phyloP scores from a whole-genome alignment of 169 alveolate species.

The Plasmodium yoelii region DNA sequence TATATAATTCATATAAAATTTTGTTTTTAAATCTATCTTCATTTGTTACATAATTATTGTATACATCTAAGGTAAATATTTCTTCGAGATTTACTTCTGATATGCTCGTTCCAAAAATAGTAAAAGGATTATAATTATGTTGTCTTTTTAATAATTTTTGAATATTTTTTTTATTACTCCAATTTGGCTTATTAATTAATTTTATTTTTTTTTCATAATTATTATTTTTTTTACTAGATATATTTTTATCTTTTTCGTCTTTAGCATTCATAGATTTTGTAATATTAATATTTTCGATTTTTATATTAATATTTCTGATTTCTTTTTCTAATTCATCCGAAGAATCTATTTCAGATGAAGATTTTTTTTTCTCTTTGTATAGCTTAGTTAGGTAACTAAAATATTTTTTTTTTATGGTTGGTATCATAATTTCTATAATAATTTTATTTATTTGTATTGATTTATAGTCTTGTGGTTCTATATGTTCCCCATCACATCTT shows the following conservation, averaged over 20 bases:
- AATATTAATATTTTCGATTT: slow-evolving; percentile 15
- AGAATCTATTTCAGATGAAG: neutral
- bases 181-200: slow-evolving; percentile 47
- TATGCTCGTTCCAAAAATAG: slow-evolving; percentile 68
- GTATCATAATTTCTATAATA: slow-evolving; percentile 51
- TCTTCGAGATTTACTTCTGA: slow-evolving; percentile 62
- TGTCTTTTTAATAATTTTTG: slow-evolving; percentile 45
- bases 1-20: slow-evolving; percentile 54
- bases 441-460: slow-evolving; percentile 35
- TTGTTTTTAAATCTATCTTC: slow-evolving; percentile 58
- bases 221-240: neutral
- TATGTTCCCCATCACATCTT: neutral
- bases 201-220: slow-evolving; percentile 70
- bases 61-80: slow-evolving; percentile 60
- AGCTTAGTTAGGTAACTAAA: slow-evolving; percentile 25
- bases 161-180: slow-evolving; percentile 45
- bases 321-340: slow-evolving; percentile 69
- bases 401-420: slow-evolving; percentile 58
- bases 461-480: slow-evolving; percentile 1
- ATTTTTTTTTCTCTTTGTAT: slow-evolving; percentile 19
- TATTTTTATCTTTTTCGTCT: neutral
- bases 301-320: slow-evolving; percentile 27
- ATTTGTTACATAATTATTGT: slow-evolving; percentile 61
- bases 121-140: slow-evolving; percentile 65
- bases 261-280: slow-evolving; percentile 29